These are phyloP conservation scores for Beauveria varroae DNA, from an alignment of 2,329 filamentous ascomycete species.

Conservation along the genomic window DNA sequence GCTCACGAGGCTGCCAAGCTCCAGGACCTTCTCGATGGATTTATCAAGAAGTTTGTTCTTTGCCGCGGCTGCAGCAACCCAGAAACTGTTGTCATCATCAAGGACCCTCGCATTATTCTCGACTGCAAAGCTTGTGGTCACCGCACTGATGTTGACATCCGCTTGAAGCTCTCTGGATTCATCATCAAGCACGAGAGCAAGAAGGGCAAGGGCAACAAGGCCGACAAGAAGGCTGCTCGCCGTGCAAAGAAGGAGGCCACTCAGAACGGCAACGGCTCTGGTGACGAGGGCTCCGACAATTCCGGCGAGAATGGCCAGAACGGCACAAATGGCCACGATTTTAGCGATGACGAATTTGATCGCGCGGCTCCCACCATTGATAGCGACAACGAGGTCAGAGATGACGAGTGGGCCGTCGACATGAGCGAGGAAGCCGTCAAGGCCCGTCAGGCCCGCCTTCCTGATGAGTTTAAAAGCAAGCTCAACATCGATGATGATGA, in stretches of 20 bases:
- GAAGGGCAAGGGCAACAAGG: constrained; percentile 98
- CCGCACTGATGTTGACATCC: constrained; percentile 82
- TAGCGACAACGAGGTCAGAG: constrained; percentile 58
- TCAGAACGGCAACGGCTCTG: constrained; percentile 41
- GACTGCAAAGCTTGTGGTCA: constrained; percentile 99
- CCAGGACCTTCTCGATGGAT: constrained; percentile 95
- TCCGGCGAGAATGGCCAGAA: constrained; percentile 53
- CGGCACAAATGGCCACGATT: constrained; percentile 6
- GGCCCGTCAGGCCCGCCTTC: constrained; percentile 86
- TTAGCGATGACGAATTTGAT: constrained; percentile 86
- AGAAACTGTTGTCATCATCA: constrained; percentile 92
- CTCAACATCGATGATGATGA: constrained; percentile 78
- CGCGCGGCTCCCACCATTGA: constrained; percentile 53
- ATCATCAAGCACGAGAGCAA: constrained; percentile 91
- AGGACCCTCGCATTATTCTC: constrained; percentile 82
- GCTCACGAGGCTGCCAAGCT: constrained; percentile 92
- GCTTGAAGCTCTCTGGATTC: constrained; percentile 93
- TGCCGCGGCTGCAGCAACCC: constrained; percentile 99
- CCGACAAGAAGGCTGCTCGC: constrained; percentile 81
- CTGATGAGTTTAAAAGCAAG: constrained; percentile 89
- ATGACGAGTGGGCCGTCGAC: constrained; percentile 93
- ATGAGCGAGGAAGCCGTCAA: constrained; percentile 93
- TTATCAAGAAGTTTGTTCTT: constrained; percentile 97
- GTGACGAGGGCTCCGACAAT: constrained; percentile 48
- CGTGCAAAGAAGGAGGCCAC: constrained; percentile 75